phyloP scores from a whole-genome alignment of 257 asterid species.

The Thymus mandschuricus region DNA sequence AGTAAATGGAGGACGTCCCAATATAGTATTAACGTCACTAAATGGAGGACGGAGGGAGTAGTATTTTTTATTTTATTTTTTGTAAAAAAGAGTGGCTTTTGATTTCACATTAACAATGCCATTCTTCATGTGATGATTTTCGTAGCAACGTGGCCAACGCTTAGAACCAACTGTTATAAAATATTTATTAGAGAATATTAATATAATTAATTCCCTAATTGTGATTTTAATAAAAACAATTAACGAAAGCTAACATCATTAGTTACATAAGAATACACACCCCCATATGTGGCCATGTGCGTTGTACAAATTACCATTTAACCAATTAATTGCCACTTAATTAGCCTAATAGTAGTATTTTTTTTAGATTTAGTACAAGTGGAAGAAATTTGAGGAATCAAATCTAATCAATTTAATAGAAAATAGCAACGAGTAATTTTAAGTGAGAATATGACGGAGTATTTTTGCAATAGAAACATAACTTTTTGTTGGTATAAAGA shows the following conservation, averaged over 20 bases:
- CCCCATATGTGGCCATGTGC: conserved; percentile 36
- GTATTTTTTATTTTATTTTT: no score
- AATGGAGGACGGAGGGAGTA: no score
- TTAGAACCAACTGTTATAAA: conserved; percentile 1
- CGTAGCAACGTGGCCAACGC: conserved; percentile 33
- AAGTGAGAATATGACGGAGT: neutral
- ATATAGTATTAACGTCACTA: no score
- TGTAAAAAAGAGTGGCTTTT: no score
- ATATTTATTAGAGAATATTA: neutral
- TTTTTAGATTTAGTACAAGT: neutral
- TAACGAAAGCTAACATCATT: conserved; percentile 6
- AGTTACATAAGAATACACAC: conserved; percentile 25
- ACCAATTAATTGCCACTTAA: neutral
- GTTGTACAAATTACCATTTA: conserved; percentile 14
- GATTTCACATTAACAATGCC: no score
- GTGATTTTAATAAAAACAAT: neutral
- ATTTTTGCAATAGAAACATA: no score
- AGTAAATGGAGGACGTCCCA: no score
- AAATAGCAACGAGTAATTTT: neutral
- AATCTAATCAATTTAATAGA: neutral
- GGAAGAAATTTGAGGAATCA: conserved; percentile 18
- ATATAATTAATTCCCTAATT: conserved; percentile 16
- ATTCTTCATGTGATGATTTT: conserved; percentile 26
- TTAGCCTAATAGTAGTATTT: conserved; percentile 5
- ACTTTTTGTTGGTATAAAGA: no score